Evolutionary conservation across 768 basidiomycete genomes (phyloP), one percentile per base, ranked within the genome.

Genomic region (Lactarius sanguifluus): DNA sequence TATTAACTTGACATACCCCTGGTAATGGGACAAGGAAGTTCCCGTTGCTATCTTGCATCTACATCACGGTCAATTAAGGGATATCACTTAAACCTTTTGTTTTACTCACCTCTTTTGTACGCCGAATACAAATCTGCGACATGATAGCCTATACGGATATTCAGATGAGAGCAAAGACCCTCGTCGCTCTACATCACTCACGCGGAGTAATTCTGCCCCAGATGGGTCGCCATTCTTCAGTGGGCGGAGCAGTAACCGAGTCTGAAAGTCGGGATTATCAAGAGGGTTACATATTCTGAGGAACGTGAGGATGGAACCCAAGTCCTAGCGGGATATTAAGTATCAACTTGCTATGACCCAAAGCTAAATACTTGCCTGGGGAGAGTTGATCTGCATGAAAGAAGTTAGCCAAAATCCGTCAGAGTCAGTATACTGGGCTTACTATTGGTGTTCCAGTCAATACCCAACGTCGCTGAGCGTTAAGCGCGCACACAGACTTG

Each of bases 361-460:
- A 40, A 28, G 40, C 34, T 54, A 23, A 20, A 16, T 4, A 65
- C 72, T 59, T 73, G 87, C 90, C 73, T 81, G 84, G 5, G 89
- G 91, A 58, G 90, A 90, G 70, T 94, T 94, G 66, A 93, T 90
- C 90, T 91, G 64, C 12, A 43, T 15, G 38, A 34, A 5, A 6
- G 34, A n/a, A 8, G 32, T 36, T 32, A 56, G 8, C 10, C 40
- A 41, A 63, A 41, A 54, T 38, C 12, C 38, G n/a, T 6, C 9
- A 65, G 38, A 34, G 25, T 50, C 16, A 50, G 47, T 36, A 50
- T 57, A 43, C 30, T 2, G 41, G 12, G 77, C 91, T 77, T 75
- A 96, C 91, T 66, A 97, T 96, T 0, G 95, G 95, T 9, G 95
- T 97, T 34, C 94, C 93, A 32, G 86, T 86, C 61, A 92, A 77